Base-by-base conservation (phyloP, 352 stramenopile species). In the Pythium volutum region DNA sequence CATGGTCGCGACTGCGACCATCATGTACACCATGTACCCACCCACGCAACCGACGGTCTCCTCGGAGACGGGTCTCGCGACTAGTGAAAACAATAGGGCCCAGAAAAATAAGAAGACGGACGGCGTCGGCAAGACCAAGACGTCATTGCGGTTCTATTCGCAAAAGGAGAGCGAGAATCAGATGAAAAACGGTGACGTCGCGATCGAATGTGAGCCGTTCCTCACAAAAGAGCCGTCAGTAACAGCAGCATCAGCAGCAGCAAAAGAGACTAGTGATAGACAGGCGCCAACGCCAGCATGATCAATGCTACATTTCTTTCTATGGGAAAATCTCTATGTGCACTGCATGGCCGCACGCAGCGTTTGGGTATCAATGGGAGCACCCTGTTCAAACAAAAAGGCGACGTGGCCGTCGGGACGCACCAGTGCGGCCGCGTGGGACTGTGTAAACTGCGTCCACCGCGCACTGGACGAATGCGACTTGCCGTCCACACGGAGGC, bases 371-470 rank as follows among this genome's bases (percentile, higher is more conserved):
- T 56, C 33, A 3, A 69, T 31, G n/a, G 31, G 1, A 0, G 6
- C 14, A 9, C 7, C 14, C 34, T 10, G 39, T 15, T 57, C 58
- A 79, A 85, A 95, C 14, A 94, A 50, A 7, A 57, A 70, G n/a
- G 75, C 84, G 38, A 96, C 62, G 56, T 95, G 85, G 31, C 85
- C 84, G 60, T 96, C 87, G 11, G 87, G 87, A 53, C 87, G 85
- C 20, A 96, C 65, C 23, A 96, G 72, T 31, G 76, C 71, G 26
- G 79, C 84, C 2, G 53, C 48, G 16, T 76, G 63, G 10, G 45
- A 57, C 10, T 39, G 2, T 10, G 66, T 60, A 43, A 93, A 93
- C 41, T 61, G 62, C 2, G 26, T 20, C 81, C 81, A 88, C 42
- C 74, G 55, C 9, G 71, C 58, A 25, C 50, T 64, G 39, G 60